Evolutionary conservation across 441 rosid species (phyloP).

Genomic region (Arabidopsis hybrid): DNA sequence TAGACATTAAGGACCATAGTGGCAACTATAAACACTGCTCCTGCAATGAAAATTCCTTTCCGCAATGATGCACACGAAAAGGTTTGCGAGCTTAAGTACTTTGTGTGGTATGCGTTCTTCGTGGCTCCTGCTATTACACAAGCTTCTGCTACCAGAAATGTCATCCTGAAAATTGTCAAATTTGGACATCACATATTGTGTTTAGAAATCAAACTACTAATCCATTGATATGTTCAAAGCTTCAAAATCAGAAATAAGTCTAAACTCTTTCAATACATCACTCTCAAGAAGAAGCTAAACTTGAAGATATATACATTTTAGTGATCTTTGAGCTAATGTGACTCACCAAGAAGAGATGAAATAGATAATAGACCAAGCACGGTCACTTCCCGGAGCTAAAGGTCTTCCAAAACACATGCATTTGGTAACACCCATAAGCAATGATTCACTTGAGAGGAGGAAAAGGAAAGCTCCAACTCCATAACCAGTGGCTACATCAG

Average conservation of each 20-base stretch:
- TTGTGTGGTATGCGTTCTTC: constrained; percentile 92
- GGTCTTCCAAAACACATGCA: constrained; percentile 97
- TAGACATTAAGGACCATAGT: constrained; percentile 87
- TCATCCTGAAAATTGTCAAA: constrained; percentile 55
- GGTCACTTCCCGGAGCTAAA: constrained; percentile 72
- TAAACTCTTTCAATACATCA: not conserved
- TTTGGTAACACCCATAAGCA: constrained; percentile 87
- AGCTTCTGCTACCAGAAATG: constrained; percentile 89
- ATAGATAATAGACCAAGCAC: constrained; percentile 95
- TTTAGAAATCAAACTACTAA: not conserved
- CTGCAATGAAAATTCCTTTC: constrained; percentile 89
- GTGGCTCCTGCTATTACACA: constrained; percentile 90
- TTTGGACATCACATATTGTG: not conserved
- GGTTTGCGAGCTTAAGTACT: constrained; percentile 79
- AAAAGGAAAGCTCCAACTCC: constrained; percentile 93
- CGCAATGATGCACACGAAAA: constrained; percentile 82
- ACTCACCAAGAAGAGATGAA: constrained; percentile 85
- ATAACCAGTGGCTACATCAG: constrained; percentile 94
- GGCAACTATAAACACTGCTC: constrained; percentile 83
- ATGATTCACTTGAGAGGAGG: constrained; percentile 86
- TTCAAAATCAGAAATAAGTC: constrained; percentile 2
- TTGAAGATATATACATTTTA: not conserved
- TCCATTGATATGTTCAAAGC: not conserved
- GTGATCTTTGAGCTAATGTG: not conserved
- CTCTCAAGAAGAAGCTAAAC: not conserved